Base-by-base conservation (phyloP, 495 filamentous ascomycete genomes). In the Aspergillus steynii region DNA sequence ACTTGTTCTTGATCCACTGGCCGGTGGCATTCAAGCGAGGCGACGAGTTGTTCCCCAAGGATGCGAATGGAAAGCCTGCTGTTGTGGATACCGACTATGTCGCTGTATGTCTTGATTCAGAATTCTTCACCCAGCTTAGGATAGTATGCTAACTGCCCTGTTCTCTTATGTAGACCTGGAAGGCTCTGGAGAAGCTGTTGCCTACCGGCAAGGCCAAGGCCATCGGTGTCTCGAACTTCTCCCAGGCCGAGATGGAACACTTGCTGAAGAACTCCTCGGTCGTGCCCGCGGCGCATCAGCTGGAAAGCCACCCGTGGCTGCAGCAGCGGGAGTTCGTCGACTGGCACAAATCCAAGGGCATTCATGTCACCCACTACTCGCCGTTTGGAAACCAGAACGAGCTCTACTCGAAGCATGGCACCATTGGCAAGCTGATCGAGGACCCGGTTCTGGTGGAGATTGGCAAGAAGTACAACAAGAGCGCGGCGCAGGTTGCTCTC, bases 171-270 rank as follows among this genome's bases (percentile, higher is more conserved):
- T 50, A 85, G 75, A 88, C 85, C 5, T 89, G 80, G 68, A 82
- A 80, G 58, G 85, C 83, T 0, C 88, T 92, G 86, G 88, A 91
- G 64, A 77, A 80, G 48, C 71, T 85, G 2, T 68, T 83, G 4
- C 68, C 80, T 42, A 75, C 77, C 31, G 86, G 85, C 48, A 88
- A 87, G 62, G 70, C 74, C 49, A 82, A 75, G 60, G 86, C 79
- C 4, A 91, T 96, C 63, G 91, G 92, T 1, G 82, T 95, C 6
- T 90, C 85, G 64, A 96, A 93, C 75, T 92, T 91, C 74, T 85
- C 81, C 27, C 80, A 86, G 59, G 78, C 75, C 14, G 88, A 94
- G 63, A 71, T 93, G 59, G 85, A 91, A 73, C 79, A 81, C 51
- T 64, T 93, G 15, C 53, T 94, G n/a, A 77, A 84, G 55, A 82